Evolutionary conservation across 495 filamentous ascomycete genomes (phyloP).

Genomic region (Evernia prunastri): DNA sequence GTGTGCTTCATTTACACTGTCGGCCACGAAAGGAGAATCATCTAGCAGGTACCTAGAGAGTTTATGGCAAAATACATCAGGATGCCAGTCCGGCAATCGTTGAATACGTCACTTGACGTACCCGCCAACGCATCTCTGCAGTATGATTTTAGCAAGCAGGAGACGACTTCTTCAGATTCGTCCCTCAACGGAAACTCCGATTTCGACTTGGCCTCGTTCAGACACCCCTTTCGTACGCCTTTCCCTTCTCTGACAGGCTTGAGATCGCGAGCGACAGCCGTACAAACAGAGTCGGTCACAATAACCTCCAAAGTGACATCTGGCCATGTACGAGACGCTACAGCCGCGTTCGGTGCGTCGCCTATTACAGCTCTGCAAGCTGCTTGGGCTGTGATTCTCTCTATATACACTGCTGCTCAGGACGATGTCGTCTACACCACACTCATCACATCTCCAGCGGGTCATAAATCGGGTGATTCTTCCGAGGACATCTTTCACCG

Average conservation of each 20-base stretch:
- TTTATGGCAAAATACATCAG: neutral
- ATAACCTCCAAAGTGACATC: constrained; percentile 26
- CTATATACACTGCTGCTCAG: constrained; percentile 34
- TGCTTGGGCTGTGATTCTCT: constrained; percentile 56
- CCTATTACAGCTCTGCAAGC: constrained; percentile 65
- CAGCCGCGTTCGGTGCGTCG: constrained; percentile 47
- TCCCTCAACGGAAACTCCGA: neutral
- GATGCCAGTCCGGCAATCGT: neutral
- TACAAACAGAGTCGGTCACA: constrained; percentile 16
- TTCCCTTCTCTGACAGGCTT: constrained; percentile 19
- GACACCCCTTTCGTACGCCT: neutral
- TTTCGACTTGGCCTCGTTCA: neutral
- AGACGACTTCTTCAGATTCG: neutral
- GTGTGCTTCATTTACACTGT: neutral
- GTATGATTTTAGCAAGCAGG: neutral
- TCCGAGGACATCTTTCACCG: neutral
- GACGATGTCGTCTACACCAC: constrained; percentile 34
- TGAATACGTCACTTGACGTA: neutral
- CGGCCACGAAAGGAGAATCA: neutral
- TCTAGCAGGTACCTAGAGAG: neutral
- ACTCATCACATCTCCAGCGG: constrained; percentile 9
- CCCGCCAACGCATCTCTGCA: neutral
- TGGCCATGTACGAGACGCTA: constrained; percentile 39
- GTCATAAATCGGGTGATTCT: neutral
- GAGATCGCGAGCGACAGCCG: neutral